phyloP scores from a whole-genome alignment of 73 alveolate species.

The Paramecium bursaria region DNA sequence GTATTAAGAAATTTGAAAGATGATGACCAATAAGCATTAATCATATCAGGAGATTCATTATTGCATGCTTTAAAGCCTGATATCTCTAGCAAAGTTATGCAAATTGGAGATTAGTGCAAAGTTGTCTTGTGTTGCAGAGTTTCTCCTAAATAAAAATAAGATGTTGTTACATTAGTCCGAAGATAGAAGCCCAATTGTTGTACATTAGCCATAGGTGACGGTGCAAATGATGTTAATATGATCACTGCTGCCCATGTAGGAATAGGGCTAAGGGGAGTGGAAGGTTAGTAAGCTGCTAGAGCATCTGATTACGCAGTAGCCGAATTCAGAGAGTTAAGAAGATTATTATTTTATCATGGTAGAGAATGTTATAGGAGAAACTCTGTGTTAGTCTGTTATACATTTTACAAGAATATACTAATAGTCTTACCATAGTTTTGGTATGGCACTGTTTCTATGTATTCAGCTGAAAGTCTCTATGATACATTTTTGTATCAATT shows the following conservation, averaged over 20 bases:
- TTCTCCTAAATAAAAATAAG: constrained; percentile 82
- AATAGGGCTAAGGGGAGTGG: constrained; percentile 93
- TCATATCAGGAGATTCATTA: constrained; percentile 68
- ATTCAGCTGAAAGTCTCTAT: constrained; percentile 88
- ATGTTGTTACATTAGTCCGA: constrained; percentile 79
- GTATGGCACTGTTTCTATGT: constrained; percentile 85
- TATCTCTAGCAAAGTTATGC: constrained; percentile 62
- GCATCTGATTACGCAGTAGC: constrained; percentile 93
- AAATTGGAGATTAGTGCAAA: constrained; percentile 71
- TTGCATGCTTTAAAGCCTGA: constrained; percentile 63
- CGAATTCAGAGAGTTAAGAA: constrained; percentile 84
- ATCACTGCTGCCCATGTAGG: constrained; percentile 97
- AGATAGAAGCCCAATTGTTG: constrained; percentile 72
- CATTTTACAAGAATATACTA: constrained; percentile 89
- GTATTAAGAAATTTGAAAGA: constrained; percentile 64
- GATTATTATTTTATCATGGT: constrained; percentile 94
- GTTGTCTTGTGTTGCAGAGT: constrained; percentile 88
- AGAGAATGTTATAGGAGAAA: constrained; percentile 94
- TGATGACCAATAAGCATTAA: constrained; percentile 45
- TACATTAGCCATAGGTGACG: constrained; percentile 96
- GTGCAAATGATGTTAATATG: constrained; percentile 98
- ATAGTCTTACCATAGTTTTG: constrained; percentile 85
- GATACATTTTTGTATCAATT: constrained; percentile 94
- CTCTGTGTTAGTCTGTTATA: constrained; percentile 83
- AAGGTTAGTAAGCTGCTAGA: constrained; percentile 95